Evolutionary conservation across 1,284 basidiomycete species (phyloP).

Genomic region (Vanrija humicola): DNA sequence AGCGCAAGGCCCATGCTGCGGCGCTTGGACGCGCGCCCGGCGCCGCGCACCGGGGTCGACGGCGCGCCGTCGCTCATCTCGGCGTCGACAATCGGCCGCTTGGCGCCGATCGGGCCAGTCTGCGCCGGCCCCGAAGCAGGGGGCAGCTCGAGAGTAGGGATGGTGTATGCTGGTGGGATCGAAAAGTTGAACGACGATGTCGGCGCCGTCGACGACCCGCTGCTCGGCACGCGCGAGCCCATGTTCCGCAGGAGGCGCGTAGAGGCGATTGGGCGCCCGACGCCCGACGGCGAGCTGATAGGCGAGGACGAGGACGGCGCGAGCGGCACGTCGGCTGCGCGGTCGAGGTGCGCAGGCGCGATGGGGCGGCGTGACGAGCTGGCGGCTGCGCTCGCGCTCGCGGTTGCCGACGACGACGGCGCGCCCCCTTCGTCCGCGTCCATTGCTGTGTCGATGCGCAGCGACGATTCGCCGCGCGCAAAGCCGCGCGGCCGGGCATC

Average conservation of each 20-base stretch:
- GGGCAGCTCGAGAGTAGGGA: slow-evolving; percentile 5
- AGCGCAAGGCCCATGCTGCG: slow-evolving; percentile 3
- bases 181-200: slow-evolving; percentile 16
- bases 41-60: slow-evolving; percentile 7
- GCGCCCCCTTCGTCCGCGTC: slow-evolving; percentile 5
- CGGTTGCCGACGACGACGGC: neutral
- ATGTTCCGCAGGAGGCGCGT: neutral
- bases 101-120: slow-evolving; percentile 10
- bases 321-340: neutral
- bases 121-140: slow-evolving; percentile 7
- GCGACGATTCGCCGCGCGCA: slow-evolving; percentile 1
- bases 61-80: slow-evolving; percentile 13
- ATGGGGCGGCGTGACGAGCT: neutral
- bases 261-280: neutral
- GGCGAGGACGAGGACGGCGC: slow-evolving; percentile 9
- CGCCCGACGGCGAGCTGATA: neutral
- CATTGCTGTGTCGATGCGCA: slow-evolving; percentile 6
- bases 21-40: slow-evolving; percentile 8
- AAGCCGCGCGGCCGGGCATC: slow-evolving; percentile 1
- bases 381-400: neutral
- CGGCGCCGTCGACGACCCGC: neutral
- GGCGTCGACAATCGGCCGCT: slow-evolving; percentile 17
- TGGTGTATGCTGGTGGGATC: slow-evolving; percentile 4
- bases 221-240: neutral
- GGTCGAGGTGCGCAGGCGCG: slow-evolving; percentile 4